Evolutionary conservation across 345 rosid genomes (phyloP), one percentile per base, ranked within the genome.

Genomic region (Erysimum cheiranthoides): DNA sequence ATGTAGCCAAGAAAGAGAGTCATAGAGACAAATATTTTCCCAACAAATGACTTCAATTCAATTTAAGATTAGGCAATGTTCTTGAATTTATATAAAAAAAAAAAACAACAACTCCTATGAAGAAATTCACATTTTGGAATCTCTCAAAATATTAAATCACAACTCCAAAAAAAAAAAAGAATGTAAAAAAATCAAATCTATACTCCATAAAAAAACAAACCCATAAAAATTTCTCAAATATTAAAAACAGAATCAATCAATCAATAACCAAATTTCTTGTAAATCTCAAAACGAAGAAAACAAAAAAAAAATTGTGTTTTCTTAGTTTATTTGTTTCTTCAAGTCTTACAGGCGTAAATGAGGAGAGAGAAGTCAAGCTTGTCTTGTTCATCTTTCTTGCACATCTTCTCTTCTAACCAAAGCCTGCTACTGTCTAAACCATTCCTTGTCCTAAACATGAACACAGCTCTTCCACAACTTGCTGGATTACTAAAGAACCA

Each of bases 381-480:
- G 61, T 86, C 86, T 79, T 68, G 73, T 61, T 89, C 90, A 46
- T 85, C 90, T 70, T 85, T 82, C 84, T 88, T 78, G 63, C 54
- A 71, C 67, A 79, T 42, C 74, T 85, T 88, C 79, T 90, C 96
- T 64, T 91, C 97, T 47, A 87, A 74, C 97, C 91, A 88, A 35
- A 86, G 74, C 66, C 90, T 82, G 67, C 89, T 82, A 77, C 88
- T 88, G 47, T 87, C 93, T 78, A 84, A 57, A 18, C 96, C 91
- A 75, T 85, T 90, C 75, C 97, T 90, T 81, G 89, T 86, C 79
- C 89, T 80, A 79, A 94, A 94, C 97, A 92, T 87, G 86, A 94
- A 94, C 78, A 90, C 90, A 46, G 93, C 99, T 63, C 60, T 79
- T 2, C 88, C 91, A 51, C 83, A 70, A 7, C 77, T 85, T 60